phyloP scores from a whole-genome alignment of 2,329 filamentous ascomycete species.

The Xylariaceae sp. region DNA sequence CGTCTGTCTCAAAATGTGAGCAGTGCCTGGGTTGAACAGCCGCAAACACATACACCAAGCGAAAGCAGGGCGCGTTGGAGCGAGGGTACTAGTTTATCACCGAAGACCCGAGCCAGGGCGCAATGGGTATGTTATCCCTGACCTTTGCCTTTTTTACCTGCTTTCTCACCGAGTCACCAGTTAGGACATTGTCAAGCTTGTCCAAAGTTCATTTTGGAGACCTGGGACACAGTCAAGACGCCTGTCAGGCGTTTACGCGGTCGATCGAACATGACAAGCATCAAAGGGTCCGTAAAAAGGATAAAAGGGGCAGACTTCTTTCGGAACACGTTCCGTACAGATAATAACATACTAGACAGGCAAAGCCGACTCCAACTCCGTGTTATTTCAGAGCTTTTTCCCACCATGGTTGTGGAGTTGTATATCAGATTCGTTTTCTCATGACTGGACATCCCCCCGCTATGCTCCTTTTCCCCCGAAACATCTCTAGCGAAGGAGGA shows the following conservation, averaged over 20 bases:
- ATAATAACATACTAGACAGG: neutral
- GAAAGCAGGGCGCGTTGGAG: too few relatives aligned
- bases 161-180: too few relatives aligned
- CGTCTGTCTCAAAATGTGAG: too few relatives aligned
- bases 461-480: constrained; percentile 2
- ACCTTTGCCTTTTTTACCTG: too few relatives aligned
- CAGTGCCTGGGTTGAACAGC: too few relatives aligned
- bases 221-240: too few relatives aligned
- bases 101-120: too few relatives aligned
- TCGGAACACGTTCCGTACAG: neutral
- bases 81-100: too few relatives aligned
- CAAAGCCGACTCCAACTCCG: neutral
- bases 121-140: too few relatives aligned
- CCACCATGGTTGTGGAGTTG: constrained; percentile 5
- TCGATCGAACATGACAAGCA: neutral
- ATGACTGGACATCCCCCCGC: constrained; percentile 6
- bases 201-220: too few relatives aligned
- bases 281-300: neutral
- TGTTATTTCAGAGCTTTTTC: neutral
- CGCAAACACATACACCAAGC: too few relatives aligned
- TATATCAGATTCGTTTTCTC: constrained; percentile 4
- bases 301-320: neutral
- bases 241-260: neutral
- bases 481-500: neutral
- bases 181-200: too few relatives aligned